A percentile compares a stretch with the other conserved stretches of the same genome.
These are phyloP conservation scores for Globisporangium perplexum DNA, from an alignment of 352 stramenopile genomes.

Conservation along the genomic window DNA sequence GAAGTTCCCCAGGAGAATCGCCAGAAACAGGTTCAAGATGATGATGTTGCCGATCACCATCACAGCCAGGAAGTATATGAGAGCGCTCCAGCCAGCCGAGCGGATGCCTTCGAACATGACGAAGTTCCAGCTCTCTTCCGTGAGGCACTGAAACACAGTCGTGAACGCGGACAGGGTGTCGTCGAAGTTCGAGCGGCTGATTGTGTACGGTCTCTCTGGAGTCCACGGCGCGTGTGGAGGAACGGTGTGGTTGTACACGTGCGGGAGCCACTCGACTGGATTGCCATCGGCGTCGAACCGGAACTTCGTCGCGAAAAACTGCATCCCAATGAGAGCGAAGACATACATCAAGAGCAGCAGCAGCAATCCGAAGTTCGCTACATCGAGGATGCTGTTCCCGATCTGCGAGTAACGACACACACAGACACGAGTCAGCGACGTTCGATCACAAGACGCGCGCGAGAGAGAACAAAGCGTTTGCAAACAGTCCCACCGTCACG, in stretches of 20 bases:
- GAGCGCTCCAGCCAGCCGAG: constrained; percentile 25
- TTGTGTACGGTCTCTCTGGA: constrained; percentile 28
- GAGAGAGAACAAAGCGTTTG: too few species aligned
- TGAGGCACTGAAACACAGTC: constrained; percentile 84
- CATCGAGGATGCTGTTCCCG: constrained; percentile 66
- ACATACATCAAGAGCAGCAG: constrained; percentile 88
- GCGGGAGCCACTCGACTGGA: constrained; percentile 29
- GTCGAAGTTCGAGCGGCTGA: constrained; percentile 49
- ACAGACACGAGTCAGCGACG: background rate
- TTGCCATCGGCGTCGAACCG: constrained; percentile 55
- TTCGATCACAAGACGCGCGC: too few species aligned
- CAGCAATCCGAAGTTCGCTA: constrained; percentile 84
- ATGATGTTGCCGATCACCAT: constrained; percentile 84
- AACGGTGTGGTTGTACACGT: constrained; percentile 32
- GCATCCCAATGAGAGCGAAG: constrained; percentile 69
- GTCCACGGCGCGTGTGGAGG: constrained; percentile 36
- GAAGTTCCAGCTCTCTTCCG: constrained; percentile 85
- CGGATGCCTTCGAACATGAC: constrained; percentile 82
- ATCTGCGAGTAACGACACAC: constrained; percentile 27
- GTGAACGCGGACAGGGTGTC: constrained; percentile 52
- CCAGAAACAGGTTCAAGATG: constrained; percentile 87
- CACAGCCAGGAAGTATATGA: constrained; percentile 54
- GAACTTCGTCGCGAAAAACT: constrained; percentile 85
- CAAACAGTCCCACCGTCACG: constrained; percentile 30
- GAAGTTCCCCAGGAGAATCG: constrained; percentile 85